phyloP scores from a whole-genome alignment of 352 stramenopile species.

The Blastocystis sp. region DNA sequence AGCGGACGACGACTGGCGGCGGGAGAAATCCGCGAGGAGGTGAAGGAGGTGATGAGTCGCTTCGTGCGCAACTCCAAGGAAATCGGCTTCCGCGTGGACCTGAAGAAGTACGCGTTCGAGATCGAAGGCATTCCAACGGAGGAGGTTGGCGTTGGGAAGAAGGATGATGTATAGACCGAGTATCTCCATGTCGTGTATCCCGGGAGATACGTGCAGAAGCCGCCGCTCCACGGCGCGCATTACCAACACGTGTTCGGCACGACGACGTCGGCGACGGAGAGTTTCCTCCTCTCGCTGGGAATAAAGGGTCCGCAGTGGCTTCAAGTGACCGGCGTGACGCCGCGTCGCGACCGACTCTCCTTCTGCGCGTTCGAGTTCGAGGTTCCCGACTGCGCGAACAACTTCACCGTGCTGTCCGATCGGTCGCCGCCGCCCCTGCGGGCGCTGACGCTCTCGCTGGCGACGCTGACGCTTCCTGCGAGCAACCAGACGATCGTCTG shows the following conservation, averaged over 20 bases:
- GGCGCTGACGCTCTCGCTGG: slow-evolving; percentile 88
- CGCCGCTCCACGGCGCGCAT: slow-evolving; percentile 68
- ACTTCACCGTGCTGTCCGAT: slow-evolving; percentile 72
- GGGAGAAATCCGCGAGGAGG: slow-evolving; percentile 75
- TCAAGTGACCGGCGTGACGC: slow-evolving; percentile 59
- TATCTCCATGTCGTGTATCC: slow-evolving; percentile 95
- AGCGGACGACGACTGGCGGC: slow-evolving; percentile 63
- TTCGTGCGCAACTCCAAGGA: slow-evolving; percentile 80
- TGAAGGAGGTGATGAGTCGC: slow-evolving; percentile 74
- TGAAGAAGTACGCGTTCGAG: slow-evolving; percentile 91
- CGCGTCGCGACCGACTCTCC: slow-evolving; percentile 59
- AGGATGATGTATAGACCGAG: slow-evolving; percentile 67
- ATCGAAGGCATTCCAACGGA: slow-evolving; percentile 80
- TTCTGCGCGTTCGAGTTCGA: slow-evolving; percentile 86
- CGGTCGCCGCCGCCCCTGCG: slow-evolving; percentile 75
- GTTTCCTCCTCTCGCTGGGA: slow-evolving; percentile 88
- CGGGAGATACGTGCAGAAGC: slow-evolving; percentile 75
- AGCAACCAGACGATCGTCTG: slow-evolving; percentile 88
- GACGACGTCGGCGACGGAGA: slow-evolving; percentile 80
- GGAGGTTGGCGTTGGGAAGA: slow-evolving; percentile 17
- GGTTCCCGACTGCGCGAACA: slow-evolving; percentile 75
- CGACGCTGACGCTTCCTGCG: slow-evolving; percentile 88
- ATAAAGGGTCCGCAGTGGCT: slow-evolving; percentile 94
- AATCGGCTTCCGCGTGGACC: slow-evolving; percentile 70
- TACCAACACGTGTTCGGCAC: slow-evolving; percentile 87